Base-by-base conservation (phyloP, 441 rosid genomes). In the Viola pubescens region DNA sequence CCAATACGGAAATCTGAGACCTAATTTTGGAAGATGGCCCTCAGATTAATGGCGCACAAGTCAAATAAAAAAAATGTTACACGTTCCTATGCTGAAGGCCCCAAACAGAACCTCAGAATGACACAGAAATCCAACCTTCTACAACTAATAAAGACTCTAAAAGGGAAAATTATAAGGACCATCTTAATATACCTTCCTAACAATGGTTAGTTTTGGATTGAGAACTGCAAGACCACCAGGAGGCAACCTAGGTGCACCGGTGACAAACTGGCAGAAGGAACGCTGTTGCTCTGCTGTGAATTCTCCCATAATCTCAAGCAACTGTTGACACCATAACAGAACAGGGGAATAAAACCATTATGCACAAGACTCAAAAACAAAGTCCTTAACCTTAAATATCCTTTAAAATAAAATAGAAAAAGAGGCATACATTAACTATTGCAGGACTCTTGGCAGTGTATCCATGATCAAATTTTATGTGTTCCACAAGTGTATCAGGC, bases 231-330 rank as follows among this genome's bases (percentile, higher is more conserved):
- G 68, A 59, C 99, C 98, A 61, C 99, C 98, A 26, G 98, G 96
- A 51, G 98, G 98, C 70, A 91, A 90, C 77, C 98, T 80, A 34
- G 98, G 98, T 61, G 99, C 99, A 61, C 99, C 99, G n/a, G 99
- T 95, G 38, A 95, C 97, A 72, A 91, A 95, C 61, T 89, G 98
- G 78, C 99, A 95, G 85, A 95, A 95, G 47, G 99, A 82, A 61
- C 87, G 84, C 77, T 95, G 98, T 70, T 86, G 94, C 78, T 95
- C 97, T 50, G 98, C 96, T 68, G 97, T 80, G 66, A 95, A 79
- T 68, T 87, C 97, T 64, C 96, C 98, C 99, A 95, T 86, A 38
- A 95, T 91, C 82, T 95, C 98, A 58, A 95, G 82, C 19, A 95
- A 81, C 99, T 95, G 74, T 8, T 54, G 59, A 52, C 42, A 63